Evolutionary conservation across 495 filamentous ascomycete species (phyloP).

Genomic region (Entonaema liquescens): DNA sequence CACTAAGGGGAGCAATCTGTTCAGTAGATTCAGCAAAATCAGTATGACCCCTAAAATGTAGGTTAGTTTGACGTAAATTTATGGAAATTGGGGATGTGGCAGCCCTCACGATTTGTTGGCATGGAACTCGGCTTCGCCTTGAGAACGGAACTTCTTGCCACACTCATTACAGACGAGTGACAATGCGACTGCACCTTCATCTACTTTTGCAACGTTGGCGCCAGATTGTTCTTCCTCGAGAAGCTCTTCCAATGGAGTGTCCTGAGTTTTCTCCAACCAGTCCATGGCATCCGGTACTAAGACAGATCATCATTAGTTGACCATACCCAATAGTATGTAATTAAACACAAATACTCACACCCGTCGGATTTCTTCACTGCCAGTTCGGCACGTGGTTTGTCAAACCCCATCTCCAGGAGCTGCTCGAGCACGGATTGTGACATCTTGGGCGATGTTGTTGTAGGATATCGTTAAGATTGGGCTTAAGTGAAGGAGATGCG

Average conservation of each 20-base stretch:
- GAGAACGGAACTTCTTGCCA: constrained; percentile 85
- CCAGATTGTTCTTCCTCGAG: constrained; percentile 64
- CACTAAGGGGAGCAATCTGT: constrained; percentile 87
- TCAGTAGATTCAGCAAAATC: constrained; percentile 95
- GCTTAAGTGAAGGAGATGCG: constrained; percentile 25
- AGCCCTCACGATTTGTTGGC: constrained; percentile 78
- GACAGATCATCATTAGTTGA: constrained; percentile 39
- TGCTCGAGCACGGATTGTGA: constrained; percentile 75
- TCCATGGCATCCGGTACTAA: constrained; percentile 88
- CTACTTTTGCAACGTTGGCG: constrained; percentile 60
- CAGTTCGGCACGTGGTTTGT: constrained; percentile 77
- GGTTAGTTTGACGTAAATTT: constrained; percentile 10
- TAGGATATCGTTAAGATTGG: constrained; percentile 21
- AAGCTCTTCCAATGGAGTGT: constrained; percentile 43
- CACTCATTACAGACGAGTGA: constrained; percentile 86
- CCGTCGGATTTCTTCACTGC: constrained; percentile 82
- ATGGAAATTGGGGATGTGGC: not conserved
- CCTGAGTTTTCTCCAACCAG: constrained; percentile 89
- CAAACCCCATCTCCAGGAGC: constrained; percentile 96
- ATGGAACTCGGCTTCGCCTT: constrained; percentile 86
- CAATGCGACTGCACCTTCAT: constrained; percentile 66
- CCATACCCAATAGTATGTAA: constrained; percentile 7
- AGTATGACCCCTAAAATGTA: constrained; percentile 69
- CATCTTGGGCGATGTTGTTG: constrained; percentile 58
- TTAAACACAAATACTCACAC: constrained; percentile 60